A percentile compares a stretch with the other conserved stretches of the same genome.
These are phyloP conservation scores for Leucoagaricus sp. DNA, from an alignment of 1,284 basidiomycete genomes.

Conservation along the genomic window DNA sequence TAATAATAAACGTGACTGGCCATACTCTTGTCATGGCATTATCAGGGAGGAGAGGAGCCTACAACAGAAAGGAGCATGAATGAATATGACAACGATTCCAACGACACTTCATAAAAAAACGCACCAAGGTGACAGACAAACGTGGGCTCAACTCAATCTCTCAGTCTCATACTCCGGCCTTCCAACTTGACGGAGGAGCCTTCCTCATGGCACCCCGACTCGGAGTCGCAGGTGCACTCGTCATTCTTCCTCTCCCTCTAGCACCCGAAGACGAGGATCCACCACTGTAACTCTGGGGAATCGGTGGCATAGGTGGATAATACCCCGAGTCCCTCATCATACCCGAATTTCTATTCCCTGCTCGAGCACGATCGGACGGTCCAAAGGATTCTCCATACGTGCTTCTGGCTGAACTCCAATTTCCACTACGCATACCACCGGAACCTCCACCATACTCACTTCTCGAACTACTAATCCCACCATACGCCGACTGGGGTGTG, in stretches of 20 bases:
- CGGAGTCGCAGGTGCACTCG: slow-evolving; percentile 55
- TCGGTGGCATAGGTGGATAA: slow-evolving; percentile 37
- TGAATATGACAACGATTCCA: background rate
- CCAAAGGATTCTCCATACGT: slow-evolving; percentile 67
- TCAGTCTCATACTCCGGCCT: slow-evolving; percentile 28
- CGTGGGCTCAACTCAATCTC: slow-evolving; percentile 8
- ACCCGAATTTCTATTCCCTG: slow-evolving; percentile 11
- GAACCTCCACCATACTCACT: slow-evolving; percentile 60
- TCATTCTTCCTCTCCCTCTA: slow-evolving; percentile 45
- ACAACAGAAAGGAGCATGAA: background rate
- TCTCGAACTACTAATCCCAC: slow-evolving; percentile 52
- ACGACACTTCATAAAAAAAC: background rate
- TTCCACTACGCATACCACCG: slow-evolving; percentile 36
- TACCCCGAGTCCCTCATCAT: slow-evolving; percentile 31
- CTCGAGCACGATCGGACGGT: slow-evolving; percentile 30
- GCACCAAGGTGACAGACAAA: slow-evolving; percentile 1
- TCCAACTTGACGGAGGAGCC: slow-evolving; percentile 67
- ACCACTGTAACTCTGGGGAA: slow-evolving; percentile 23
- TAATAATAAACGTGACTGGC: no score
- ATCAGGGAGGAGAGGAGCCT: background rate
- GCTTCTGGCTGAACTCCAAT: slow-evolving; percentile 65
- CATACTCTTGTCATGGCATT: no score
- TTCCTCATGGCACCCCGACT: slow-evolving; percentile 29
- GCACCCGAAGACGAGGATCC: slow-evolving; percentile 13
- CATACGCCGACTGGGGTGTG: slow-evolving; percentile 56